Base-by-base conservation (phyloP, 1,284 basidiomycete species). In the Ustilago tritici region DNA sequence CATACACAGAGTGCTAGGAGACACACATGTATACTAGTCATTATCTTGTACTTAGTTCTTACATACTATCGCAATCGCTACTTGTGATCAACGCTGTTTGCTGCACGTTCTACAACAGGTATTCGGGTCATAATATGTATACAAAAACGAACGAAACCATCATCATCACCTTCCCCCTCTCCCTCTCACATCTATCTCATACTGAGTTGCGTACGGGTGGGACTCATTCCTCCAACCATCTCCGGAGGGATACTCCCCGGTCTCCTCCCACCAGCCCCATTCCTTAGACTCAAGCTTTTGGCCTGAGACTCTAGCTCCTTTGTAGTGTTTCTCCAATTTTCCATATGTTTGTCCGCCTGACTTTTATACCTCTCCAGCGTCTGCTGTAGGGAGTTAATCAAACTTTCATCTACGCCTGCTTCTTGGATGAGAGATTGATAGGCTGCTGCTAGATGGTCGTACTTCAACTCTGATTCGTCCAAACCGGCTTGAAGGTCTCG, bases 401-500 rank as follows among this genome's bases (percentile, higher is more conserved):
- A 69, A 28, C 43, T 32, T 15, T 76, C 72, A 53, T 82, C 80
- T 0, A 78, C 76, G 11, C 79, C 80, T 1, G 76, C 76, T 58
- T 82, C 79, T 19, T 71, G 58, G 34, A 67, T 66, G 19, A 82
- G 36, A 43, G 40, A 54, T 31, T 73, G 62, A 55, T 82, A 82
- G 7, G 76, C 76, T 3, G 65, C 71, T 19, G 61, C 55, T 1
- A 81, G 70, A 36, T 81, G 79, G 43, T 70, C 70, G 65, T 80
- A 81, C 50, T 70, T 74, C n/a, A 79, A 46, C 38, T 95, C 93
- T 2, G 92, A 92, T 73, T 95, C 93, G 81, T 95, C 93, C 67
- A 95, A 87, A 14, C 93, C 91, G 28, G 89, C 88, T 14, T 93
- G 91, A 15, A 95, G 88, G 81, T 95, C 93, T 53, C 92, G 90